Evolutionary conservation across 2,329 filamentous ascomycete species (phyloP).

Genomic region (Zasmidium angulare): DNA sequence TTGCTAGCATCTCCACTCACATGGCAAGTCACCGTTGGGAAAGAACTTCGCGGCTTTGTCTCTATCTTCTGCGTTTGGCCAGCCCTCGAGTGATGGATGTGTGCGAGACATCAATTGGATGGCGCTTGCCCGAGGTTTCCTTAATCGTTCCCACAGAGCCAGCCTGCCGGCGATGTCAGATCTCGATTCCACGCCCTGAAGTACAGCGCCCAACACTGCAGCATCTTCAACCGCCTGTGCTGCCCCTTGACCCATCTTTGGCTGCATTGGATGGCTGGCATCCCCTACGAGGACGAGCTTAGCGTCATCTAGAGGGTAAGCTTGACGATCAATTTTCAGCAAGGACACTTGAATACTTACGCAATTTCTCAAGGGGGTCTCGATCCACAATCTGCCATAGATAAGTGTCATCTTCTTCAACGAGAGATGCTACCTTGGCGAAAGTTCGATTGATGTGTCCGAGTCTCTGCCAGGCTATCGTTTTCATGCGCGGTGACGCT

Average conservation of each 20-base stretch:
- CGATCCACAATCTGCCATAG: constrained; percentile 2
- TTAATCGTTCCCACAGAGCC: background rate
- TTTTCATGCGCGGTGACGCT: background rate
- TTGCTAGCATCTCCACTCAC: background rate
- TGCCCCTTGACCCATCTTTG: constrained; percentile 1
- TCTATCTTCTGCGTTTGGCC: background rate
- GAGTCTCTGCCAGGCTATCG: constrained; percentile 1
- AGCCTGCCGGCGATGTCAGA: background rate
- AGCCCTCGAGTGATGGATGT: background rate
- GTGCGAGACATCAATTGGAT: background rate
- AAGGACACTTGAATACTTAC: background rate
- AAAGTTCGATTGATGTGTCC: background rate
- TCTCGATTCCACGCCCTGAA: background rate
- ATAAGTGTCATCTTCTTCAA: constrained; percentile 2
- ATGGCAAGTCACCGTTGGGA: background rate
- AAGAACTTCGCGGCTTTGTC: background rate
- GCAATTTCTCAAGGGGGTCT: background rate
- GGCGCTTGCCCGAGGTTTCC: background rate
- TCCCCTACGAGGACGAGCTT: constrained; percentile 11
- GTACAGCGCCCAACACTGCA: background rate
- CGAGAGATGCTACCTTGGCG: background rate
- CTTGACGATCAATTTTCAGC: background rate
- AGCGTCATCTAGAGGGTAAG: background rate
- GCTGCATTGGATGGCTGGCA: constrained; percentile 10
- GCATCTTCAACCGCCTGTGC: constrained; percentile 9